A percentile compares a stretch with the other conserved stretches of the same genome.
phyloP scores from a whole-genome alignment of 495 filamentous ascomycete genomes.

The Neurospora sp. region DNA sequence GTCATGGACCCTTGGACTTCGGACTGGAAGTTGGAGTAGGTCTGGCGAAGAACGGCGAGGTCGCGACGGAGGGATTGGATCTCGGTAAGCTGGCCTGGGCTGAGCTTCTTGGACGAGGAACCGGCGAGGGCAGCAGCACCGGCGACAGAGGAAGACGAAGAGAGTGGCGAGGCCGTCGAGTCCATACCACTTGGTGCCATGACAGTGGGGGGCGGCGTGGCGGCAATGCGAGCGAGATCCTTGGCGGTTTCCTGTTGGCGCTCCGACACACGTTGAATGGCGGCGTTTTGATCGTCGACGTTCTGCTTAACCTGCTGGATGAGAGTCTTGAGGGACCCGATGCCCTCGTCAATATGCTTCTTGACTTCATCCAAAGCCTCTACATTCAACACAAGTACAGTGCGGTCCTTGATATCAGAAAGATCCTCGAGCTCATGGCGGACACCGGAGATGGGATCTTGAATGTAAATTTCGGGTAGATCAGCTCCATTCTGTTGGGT shows the following conservation, averaged over 20 bases:
- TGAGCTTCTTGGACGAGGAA: constrained; percentile 23
- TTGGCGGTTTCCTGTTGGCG: constrained; percentile 84
- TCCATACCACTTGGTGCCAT: constrained; percentile 13
- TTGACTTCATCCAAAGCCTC: constrained; percentile 96
- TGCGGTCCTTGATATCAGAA: constrained; percentile 88
- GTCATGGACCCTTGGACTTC: constrained; percentile 85
- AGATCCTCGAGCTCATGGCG: constrained; percentile 94
- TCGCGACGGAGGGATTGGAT: constrained; percentile 79
- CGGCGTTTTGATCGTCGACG: constrained; percentile 66
- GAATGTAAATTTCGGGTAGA: constrained; percentile 93
- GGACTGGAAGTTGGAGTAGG: constrained; percentile 79
- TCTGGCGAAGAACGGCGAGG: constrained; percentile 85
- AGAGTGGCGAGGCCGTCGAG: constrained; percentile 24
- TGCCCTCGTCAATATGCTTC: constrained; percentile 84
- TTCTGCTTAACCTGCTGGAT: constrained; percentile 73
- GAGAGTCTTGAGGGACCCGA: constrained; percentile 67
- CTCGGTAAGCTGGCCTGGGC: constrained; percentile 52
- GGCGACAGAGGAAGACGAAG: constrained; percentile 9
- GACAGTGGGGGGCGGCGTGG: constrained; percentile 45
- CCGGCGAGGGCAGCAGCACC: background rate
- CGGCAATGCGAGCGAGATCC: constrained; percentile 75
- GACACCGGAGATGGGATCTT: constrained; percentile 88
- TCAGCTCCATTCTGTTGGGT: constrained; percentile 89
- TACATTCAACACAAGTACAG: constrained; percentile 86
- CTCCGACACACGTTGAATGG: constrained; percentile 82